Evolutionary conservation across 345 rosid genomes (phyloP).

Genomic region (Cardamine occulta): DNA sequence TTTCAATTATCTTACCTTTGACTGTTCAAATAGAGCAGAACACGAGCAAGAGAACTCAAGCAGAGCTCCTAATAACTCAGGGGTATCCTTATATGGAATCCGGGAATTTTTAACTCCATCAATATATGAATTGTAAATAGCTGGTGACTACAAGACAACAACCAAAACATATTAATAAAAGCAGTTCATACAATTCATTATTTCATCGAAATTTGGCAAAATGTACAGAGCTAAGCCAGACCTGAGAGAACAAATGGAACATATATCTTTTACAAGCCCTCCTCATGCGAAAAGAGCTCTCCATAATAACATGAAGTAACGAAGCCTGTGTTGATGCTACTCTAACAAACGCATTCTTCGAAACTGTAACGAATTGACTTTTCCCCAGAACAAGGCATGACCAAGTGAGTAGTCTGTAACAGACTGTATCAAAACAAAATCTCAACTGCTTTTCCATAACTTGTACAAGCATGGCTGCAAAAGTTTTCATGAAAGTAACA

Average conservation of each 20-base stretch:
- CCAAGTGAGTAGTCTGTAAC: conserved; percentile 83
- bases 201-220: conserved; percentile 3
- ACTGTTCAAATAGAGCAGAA: conserved; percentile 58
- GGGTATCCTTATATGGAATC: conserved; percentile 73
- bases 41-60: conserved; percentile 67
- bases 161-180: background rate
- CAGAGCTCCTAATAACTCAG: conserved; percentile 66
- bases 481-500: conserved; percentile 74
- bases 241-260: conserved; percentile 85
- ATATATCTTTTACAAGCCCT: conserved; percentile 73
- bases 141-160: conserved; percentile 61
- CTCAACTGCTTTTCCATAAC: conserved; percentile 79
- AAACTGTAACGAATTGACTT: conserved; percentile 74
- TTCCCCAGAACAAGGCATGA: conserved; percentile 73
- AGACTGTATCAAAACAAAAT: conserved; percentile 59
- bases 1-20: conserved; percentile 56
- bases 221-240: conserved; percentile 34
- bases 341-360: conserved; percentile 77
- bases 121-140: conserved; percentile 59
- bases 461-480: conserved; percentile 86
- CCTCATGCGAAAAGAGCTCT: conserved; percentile 63
- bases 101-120: conserved; percentile 70
- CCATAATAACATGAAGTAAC: conserved; percentile 63
- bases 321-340: conserved; percentile 80
- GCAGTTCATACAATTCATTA: conserved; percentile 2